Conservation (phyloP, 1,284 basidiomycete genomes). For the Ustilago hordei region DNA sequence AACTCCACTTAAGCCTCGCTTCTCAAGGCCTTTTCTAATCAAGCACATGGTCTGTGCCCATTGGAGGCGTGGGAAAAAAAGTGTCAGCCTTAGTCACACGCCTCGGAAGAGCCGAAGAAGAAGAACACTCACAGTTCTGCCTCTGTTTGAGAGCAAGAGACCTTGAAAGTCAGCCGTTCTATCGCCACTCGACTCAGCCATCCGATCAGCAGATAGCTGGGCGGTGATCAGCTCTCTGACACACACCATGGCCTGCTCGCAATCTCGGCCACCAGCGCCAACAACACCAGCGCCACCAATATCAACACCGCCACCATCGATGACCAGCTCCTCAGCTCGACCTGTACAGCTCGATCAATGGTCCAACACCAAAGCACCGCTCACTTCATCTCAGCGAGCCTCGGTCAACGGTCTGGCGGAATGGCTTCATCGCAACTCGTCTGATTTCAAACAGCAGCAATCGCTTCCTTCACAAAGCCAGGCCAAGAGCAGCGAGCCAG, state of each 20-base stretch:
- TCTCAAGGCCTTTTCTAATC: background rate
- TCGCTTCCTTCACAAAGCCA: constrained; percentile 5
- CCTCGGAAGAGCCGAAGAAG: constrained; percentile 10
- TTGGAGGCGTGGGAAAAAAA: background rate
- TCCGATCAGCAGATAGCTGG: background rate
- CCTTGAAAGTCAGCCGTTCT: background rate
- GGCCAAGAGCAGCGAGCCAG: background rate
- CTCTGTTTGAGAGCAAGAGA: background rate
- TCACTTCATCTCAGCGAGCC: constrained; percentile 42
- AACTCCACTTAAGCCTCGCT: constrained; percentile 26
- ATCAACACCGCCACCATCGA: constrained; percentile 8
- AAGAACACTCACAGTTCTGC: constrained; percentile 11
- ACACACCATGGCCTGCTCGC: constrained; percentile 18
- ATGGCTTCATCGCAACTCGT: constrained; percentile 47
- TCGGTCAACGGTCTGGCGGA: constrained; percentile 59
- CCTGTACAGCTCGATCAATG: constrained; percentile 58
- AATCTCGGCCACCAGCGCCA: constrained; percentile 14
- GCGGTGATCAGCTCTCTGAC: background rate
- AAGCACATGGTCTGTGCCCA: constrained; percentile 31
- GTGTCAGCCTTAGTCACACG: constrained; percentile 26
- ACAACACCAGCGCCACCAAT: background rate
- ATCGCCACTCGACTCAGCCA: background rate
- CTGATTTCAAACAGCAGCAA: constrained; percentile 41
- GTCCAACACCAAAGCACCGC: constrained; percentile 49
- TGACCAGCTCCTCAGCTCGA: constrained; percentile 25